phyloP scores from a whole-genome alignment of 257 asterid species.

The Solanum commersonii region DNA sequence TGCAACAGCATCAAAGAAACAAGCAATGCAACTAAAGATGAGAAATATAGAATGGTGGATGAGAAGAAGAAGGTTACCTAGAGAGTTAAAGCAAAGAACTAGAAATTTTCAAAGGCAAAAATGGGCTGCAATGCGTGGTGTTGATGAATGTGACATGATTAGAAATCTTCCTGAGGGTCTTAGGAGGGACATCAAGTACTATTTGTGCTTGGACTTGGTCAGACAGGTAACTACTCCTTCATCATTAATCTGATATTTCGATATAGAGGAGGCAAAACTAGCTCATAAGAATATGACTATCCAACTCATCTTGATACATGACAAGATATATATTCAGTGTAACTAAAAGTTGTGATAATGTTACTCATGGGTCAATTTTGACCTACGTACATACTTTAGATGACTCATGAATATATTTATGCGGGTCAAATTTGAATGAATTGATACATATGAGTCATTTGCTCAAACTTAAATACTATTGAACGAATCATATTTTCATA shows the following conservation, averaged over 20 bases:
- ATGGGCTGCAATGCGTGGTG: constrained; percentile 23
- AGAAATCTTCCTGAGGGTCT: constrained; percentile 25
- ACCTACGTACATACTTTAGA: neutral
- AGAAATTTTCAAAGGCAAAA: constrained; percentile 12
- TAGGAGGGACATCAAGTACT: constrained; percentile 27
- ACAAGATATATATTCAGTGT: no score
- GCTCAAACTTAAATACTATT: neutral
- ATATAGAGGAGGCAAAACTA: no score
- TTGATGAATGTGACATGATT: constrained; percentile 20
- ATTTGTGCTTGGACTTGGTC: constrained; percentile 21
- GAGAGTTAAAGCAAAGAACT: constrained; percentile 14
- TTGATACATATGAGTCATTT: neutral
- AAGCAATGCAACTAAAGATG: constrained; percentile 21
- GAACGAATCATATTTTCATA: neutral
- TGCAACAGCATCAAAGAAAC: constrained; percentile 21
- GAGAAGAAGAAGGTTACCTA: constrained; percentile 18
- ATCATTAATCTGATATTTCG: no score
- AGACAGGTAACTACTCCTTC: neutral
- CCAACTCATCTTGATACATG: neutral
- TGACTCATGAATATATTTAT: neutral
- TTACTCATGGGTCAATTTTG: neutral
- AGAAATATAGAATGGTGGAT: constrained; percentile 29
- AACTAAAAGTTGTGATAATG: no score
- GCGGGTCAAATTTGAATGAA: no score
- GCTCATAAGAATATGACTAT: neutral